A percentile compares a stretch with the other conserved stretches of the same genome.
These are phyloP conservation scores for Podospora comata DNA, from an alignment of 495 filamentous ascomycete species.

Conservation along the genomic window DNA sequence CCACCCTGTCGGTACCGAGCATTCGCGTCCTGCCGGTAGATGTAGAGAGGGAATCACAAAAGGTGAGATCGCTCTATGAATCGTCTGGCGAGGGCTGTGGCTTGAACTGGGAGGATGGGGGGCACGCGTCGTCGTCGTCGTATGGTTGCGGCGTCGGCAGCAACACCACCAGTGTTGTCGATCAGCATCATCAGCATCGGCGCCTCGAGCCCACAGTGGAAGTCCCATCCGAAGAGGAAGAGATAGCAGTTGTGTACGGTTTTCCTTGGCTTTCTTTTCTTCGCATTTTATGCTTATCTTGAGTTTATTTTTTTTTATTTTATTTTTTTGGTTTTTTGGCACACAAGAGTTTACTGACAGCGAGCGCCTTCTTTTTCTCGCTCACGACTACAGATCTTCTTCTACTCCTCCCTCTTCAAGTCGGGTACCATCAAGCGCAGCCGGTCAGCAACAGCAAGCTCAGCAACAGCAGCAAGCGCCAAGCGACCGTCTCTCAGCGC, in stretches of 20 bases:
- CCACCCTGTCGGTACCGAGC: slow-evolving; percentile 36
- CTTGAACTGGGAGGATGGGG: slow-evolving; percentile 59
- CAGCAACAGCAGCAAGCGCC: neutral
- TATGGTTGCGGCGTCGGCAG: neutral
- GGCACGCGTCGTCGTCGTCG: slow-evolving; percentile 31
- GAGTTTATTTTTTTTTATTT: neutral
- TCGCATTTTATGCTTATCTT: slow-evolving; percentile 7
- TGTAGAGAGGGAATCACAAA: slow-evolving; percentile 79
- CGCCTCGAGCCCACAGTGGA: slow-evolving; percentile 48
- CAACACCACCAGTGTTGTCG: neutral
- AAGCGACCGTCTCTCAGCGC: slow-evolving; percentile 21
- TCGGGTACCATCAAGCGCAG: slow-evolving; percentile 7
- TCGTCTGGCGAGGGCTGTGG: slow-evolving; percentile 56
- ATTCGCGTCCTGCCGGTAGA: slow-evolving; percentile 67
- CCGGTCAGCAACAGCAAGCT: neutral
- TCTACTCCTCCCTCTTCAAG: slow-evolving; percentile 19
- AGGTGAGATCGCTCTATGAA: slow-evolving; percentile 90
- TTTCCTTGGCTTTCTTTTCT: slow-evolving; percentile 45
- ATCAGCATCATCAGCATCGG: slow-evolving; percentile 32
- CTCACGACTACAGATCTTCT: slow-evolving; percentile 14
- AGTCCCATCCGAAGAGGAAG: slow-evolving; percentile 49
- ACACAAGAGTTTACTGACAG: neutral
- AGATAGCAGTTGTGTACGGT: slow-evolving; percentile 48
- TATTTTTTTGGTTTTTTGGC: neutral
- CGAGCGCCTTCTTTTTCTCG: neutral